phyloP scores from a whole-genome alignment of 1,284 basidiomycete genomes.

The Cystobasidium pallidum region DNA sequence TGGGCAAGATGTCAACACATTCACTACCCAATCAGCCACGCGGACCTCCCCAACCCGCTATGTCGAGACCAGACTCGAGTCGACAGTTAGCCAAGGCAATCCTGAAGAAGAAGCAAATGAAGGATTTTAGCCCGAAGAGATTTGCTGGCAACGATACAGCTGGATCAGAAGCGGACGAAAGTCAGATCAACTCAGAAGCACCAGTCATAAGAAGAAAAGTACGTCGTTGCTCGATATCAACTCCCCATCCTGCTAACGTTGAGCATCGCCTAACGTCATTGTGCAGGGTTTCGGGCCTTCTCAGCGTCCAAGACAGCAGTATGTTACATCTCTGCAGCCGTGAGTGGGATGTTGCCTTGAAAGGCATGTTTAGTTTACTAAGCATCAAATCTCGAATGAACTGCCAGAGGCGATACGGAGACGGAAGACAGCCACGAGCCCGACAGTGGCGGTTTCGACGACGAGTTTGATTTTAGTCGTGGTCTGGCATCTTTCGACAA shows the following conservation, averaged over 20 bases:
- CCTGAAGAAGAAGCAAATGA: slow-evolving; percentile 31
- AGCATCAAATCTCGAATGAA: background rate
- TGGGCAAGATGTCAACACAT: slow-evolving; percentile 21
- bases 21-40: slow-evolving; percentile 10
- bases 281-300: slow-evolving; percentile 20
- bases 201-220: slow-evolving; percentile 36
- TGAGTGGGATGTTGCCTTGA: slow-evolving; percentile 10
- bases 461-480: slow-evolving; percentile 51
- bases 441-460: slow-evolving; percentile 39
- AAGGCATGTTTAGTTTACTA: no score
- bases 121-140: slow-evolving; percentile 10
- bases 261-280: background rate
- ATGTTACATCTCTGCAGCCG: slow-evolving; percentile 38
- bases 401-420: slow-evolving; percentile 35
- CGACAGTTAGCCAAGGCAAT: slow-evolving; percentile 19
- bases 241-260: background rate
- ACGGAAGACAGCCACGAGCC: slow-evolving; percentile 29
- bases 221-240: background rate
- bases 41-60: background rate
- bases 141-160: slow-evolving; percentile 36
- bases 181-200: slow-evolving; percentile 41
- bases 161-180: slow-evolving; percentile 41
- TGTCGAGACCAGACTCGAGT: slow-evolving; percentile 25
- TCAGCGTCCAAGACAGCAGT: slow-evolving; percentile 38
- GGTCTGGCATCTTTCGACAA: slow-evolving; percentile 50